Base-by-base conservation (phyloP, 176 grass and related monocot genomes). In the Carex kokanica region DNA sequence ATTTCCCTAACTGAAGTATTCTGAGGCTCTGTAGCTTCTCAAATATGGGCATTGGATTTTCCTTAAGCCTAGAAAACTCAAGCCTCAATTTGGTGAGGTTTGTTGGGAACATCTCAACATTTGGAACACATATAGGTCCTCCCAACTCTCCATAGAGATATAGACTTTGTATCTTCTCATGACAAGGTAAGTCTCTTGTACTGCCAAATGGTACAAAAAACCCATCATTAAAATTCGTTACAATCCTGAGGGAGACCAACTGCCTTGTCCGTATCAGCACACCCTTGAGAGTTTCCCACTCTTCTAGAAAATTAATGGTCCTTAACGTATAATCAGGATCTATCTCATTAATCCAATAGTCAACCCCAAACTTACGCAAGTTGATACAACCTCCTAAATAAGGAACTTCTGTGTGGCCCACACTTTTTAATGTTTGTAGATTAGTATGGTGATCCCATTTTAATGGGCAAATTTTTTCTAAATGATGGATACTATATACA, bases 31-130 rank as follows among this genome's bases (percentile, higher is more conserved):
- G 14, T 16, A 69, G 32, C 14, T 6, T 41, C 65, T 69, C 65
- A 7, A 69, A 69, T 69, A 41, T 5, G 34, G 65, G 32, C 65
- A 69, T 69, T 69, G 65, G 65, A 40, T 69, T 34, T 69, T 69
- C 29, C 14, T 8, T 1, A 41, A 69, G 17, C 0, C 1, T 0
- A 17, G 65, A 18, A 0, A 0, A 0, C 0, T 0, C 1, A 15
- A 69, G 65, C 34, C 0, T 18, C 17, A 69, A 40, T 69, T 69
- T n/a, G 16, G 65, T 69, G 65, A 69, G 32, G 34, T 69, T 40
- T 40, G 8, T 69, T 16, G 65, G 65, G 65, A 69, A 41, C 16
- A 69, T 69, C 65, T n/a, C 34, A 69, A 69, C 5, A 38, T 6
- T 40, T 38, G 15, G 6, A 10, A 21, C 20, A 61, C 59, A 24